A percentile compares a stretch with the other conserved stretches of the same genome.
These are phyloP conservation scores for Fagus crenata DNA, from an alignment of 306 rosid species.

Conservation along the genomic window DNA sequence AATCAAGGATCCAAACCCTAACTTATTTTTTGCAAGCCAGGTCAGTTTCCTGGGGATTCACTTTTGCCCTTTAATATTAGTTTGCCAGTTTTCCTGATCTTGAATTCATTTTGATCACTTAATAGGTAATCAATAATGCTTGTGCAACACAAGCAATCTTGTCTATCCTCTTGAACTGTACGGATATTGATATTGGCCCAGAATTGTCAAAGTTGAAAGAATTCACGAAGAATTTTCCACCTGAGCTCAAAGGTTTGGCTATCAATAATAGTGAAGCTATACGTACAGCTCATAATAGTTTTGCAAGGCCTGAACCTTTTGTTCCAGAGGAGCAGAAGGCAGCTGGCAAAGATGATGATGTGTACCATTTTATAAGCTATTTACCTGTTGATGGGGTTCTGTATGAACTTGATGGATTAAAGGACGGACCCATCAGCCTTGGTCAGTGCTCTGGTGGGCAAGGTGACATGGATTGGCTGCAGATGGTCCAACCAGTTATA, in stretches of 20 bases:
- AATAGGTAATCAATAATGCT: slow-evolving; percentile 92
- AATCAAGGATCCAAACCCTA: slow-evolving; percentile 91
- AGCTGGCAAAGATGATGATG: slow-evolving; percentile 85
- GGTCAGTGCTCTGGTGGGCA: slow-evolving; percentile 88
- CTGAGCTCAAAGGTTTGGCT: slow-evolving; percentile 96
- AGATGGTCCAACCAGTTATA: slow-evolving; percentile 85
- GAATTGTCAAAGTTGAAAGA: slow-evolving; percentile 84
- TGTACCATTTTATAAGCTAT: slow-evolving; percentile 96
- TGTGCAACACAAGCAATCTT: slow-evolving; percentile 99
- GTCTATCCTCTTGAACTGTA: slow-evolving; percentile 92
- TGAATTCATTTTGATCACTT: neutral
- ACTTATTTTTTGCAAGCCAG: slow-evolving; percentile 97
- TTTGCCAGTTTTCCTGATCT: slow-evolving; percentile 27
- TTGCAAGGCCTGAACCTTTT: slow-evolving; percentile 97
- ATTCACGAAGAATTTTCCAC: slow-evolving; percentile 87
- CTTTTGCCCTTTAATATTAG: neutral
- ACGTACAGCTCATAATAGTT: slow-evolving; percentile 91
- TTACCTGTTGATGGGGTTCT: slow-evolving; percentile 86
- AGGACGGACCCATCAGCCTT: slow-evolving; percentile 97
- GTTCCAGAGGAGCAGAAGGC: slow-evolving; percentile 88
- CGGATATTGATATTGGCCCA: slow-evolving; percentile 82
- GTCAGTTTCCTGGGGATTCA: slow-evolving; percentile 39
- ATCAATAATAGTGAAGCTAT: slow-evolving; percentile 94
- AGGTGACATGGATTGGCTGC: slow-evolving; percentile 87
- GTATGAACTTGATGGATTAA: slow-evolving; percentile 95